Evolutionary conservation across 371 early-diverging fungal species (phyloP).

Genomic region (Lichtheimia hyalospora): DNA sequence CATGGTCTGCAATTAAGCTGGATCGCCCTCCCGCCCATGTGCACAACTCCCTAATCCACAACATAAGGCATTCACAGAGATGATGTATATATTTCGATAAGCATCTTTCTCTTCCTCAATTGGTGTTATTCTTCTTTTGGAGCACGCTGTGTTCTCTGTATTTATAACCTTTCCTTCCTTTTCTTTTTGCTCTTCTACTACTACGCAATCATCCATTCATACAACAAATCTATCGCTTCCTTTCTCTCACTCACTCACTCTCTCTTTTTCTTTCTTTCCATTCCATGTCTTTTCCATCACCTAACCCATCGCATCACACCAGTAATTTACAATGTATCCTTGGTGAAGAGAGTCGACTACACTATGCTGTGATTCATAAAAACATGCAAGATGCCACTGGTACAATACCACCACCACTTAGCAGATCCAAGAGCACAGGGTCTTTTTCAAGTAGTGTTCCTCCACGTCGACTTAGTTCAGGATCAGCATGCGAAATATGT

Average conservation of each 20-base stretch:
- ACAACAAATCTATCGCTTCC: background rate
- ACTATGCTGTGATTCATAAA: background rate
- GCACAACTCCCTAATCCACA: too few species aligned
- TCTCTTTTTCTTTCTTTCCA: background rate
- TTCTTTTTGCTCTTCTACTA: too few species aligned
- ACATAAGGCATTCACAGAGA: too few species aligned
- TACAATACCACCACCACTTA: background rate
- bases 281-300: background rate
- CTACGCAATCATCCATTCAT: background rate
- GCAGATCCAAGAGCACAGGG: conserved; percentile 12
- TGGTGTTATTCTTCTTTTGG: too few species aligned
- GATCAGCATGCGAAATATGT: conserved; percentile 53
- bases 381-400: background rate
- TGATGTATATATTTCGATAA: too few species aligned
- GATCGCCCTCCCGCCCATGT: too few species aligned
- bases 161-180: too few species aligned
- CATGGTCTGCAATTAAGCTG: too few species aligned
- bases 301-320: background rate
- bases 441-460: background rate
- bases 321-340: background rate
- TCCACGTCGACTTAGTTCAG: conserved; percentile 45
- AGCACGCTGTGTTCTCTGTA: too few species aligned
- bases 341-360: background rate
- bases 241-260: background rate
- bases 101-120: too few species aligned